These are phyloP conservation scores for Cercospora beticola DNA, from an alignment of 2,329 filamentous ascomycete species.

Conservation along the genomic window DNA sequence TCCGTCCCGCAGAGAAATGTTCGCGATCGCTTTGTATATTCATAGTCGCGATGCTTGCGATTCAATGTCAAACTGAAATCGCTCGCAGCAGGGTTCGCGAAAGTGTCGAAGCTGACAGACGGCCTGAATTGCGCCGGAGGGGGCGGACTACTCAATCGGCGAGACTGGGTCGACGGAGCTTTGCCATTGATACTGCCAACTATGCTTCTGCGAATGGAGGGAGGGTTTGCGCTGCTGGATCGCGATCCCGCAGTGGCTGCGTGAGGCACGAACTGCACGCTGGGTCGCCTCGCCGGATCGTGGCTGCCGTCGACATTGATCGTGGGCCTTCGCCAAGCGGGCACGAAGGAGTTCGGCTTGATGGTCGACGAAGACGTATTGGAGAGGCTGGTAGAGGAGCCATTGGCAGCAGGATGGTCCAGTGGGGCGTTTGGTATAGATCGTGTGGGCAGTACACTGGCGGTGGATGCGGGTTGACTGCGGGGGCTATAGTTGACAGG, in stretches of 20 bases:
- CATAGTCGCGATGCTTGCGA: slow-evolving; percentile 82
- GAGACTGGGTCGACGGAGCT: slow-evolving; percentile 11
- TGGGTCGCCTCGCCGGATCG: slow-evolving; percentile 32
- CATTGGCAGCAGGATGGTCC: slow-evolving; percentile 14
- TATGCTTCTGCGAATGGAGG: slow-evolving; percentile 21
- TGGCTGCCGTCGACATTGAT: slow-evolving; percentile 26
- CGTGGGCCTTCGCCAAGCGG: slow-evolving; percentile 37
- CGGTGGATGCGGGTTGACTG: slow-evolving; percentile 13
- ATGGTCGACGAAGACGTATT: slow-evolving; percentile 13
- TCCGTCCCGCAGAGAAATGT: slow-evolving; percentile 91
- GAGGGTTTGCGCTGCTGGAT: slow-evolving; percentile 34
- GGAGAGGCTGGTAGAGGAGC: slow-evolving; percentile 8
- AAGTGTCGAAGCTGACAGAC: slow-evolving; percentile 74
- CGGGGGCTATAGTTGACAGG: slow-evolving; percentile 20
- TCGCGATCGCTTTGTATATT: slow-evolving; percentile 73
- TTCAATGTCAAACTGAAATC: slow-evolving; percentile 80
- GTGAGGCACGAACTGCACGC: slow-evolving; percentile 40
- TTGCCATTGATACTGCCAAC: slow-evolving; percentile 15
- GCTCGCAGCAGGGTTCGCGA: slow-evolving; percentile 64
- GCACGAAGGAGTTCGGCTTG: slow-evolving; percentile 28
- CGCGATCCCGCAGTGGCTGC: slow-evolving; percentile 30
- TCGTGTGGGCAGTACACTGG: slow-evolving; percentile 29
- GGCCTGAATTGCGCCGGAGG: slow-evolving; percentile 58
- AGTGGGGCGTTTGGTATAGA: slow-evolving; percentile 28
- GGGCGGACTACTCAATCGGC: slow-evolving; percentile 36